Base-by-base conservation (phyloP, 2,329 filamentous ascomycete genomes). In the Escovopsis weberi region DNA sequence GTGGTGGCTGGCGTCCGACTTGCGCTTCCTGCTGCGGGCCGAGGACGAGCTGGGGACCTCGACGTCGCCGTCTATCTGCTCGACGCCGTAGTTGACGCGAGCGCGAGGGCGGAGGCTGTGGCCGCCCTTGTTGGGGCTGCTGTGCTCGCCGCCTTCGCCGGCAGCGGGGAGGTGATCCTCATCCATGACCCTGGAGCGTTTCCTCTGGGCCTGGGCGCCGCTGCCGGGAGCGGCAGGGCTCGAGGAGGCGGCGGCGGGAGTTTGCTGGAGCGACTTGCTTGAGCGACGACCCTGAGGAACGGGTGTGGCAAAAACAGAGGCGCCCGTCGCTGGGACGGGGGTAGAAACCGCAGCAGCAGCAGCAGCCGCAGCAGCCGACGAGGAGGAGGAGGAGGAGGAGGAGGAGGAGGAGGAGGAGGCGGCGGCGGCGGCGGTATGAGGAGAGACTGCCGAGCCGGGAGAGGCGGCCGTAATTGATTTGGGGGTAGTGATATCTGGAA, bases 71-170 rank as follows among this genome's bases (percentile, higher is more conserved):
- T 68, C 65, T 47, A 69, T 64, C 49, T 73, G 69, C 51, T 70
- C 67, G 51, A 67, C 63, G 32, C 69, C 71, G 61, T 77, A 77
- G 56, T 77, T 72, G 48, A 77, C 64, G 45, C 71, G 70, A 41
- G 69, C 62, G 42, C 73, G 66, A 55, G 71, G 74, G 48, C 74
- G 66, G 28, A 78, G 64, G 32, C 72, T 74, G 57, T 76, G 74
- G 39, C 74, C 72, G 41, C 74, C 73, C 55, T 77, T 78, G 42
- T 62, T 67, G 41, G 67, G 74, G 45, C 64, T 67, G 28, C 6
- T 30, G 28, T 30, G 6, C 6, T 30, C 28, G 48, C 67, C 61
- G 33, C 63, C 60, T 19, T 72, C 69, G 37, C 68, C 67, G n/a
- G 65, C 63, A 12, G 59, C 63, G 43, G 57, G 52, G 37, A 52